Evolutionary conservation across 352 stramenopile species (phyloP).

Genomic region (Phytophthora boehmeriae): DNA sequence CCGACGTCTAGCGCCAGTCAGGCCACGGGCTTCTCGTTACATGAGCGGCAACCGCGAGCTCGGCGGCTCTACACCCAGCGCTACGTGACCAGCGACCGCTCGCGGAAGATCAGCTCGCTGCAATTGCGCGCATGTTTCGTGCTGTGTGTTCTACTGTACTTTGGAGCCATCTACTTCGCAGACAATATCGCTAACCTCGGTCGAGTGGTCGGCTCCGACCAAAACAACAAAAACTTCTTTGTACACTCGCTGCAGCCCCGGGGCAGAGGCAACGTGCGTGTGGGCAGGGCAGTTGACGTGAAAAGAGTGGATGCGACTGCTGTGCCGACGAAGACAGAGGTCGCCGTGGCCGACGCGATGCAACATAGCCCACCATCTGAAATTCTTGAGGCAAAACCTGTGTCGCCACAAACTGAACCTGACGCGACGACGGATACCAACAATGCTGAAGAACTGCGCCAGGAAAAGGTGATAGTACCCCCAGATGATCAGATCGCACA

Average conservation of each 20-base stretch:
- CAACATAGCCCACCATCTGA: background rate
- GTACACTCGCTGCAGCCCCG: slow-evolving; percentile 33
- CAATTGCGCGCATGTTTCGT: slow-evolving; percentile 59
- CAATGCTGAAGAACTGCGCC: slow-evolving; percentile 9
- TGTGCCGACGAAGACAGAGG: background rate
- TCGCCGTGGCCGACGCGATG: background rate
- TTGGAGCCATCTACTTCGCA: slow-evolving; percentile 55
- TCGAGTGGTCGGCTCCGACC: slow-evolving; percentile 31
- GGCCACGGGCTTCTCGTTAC: slow-evolving; percentile 19
- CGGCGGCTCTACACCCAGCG: slow-evolving; percentile 26
- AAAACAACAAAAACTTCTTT: slow-evolving; percentile 39
- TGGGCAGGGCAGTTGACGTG: slow-evolving; percentile 31
- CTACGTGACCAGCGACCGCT: slow-evolving; percentile 22
- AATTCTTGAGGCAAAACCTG: slow-evolving; percentile 2
- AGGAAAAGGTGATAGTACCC: slow-evolving; percentile 1
- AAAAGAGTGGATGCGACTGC: slow-evolving; percentile 21
- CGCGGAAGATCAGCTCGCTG: slow-evolving; percentile 47
- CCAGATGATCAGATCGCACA: background rate
- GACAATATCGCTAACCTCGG: slow-evolving; percentile 49
- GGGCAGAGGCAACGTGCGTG: slow-evolving; percentile 17
- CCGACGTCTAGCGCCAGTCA: slow-evolving; percentile 18
- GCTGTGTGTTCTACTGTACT: slow-evolving; percentile 60
- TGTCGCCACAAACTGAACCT: slow-evolving; percentile 5
- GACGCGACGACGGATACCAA: slow-evolving; percentile 14
- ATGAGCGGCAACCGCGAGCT: slow-evolving; percentile 17